Base-by-base conservation (phyloP, 257 asterid genomes). In the Salvia rosmarinus region DNA sequence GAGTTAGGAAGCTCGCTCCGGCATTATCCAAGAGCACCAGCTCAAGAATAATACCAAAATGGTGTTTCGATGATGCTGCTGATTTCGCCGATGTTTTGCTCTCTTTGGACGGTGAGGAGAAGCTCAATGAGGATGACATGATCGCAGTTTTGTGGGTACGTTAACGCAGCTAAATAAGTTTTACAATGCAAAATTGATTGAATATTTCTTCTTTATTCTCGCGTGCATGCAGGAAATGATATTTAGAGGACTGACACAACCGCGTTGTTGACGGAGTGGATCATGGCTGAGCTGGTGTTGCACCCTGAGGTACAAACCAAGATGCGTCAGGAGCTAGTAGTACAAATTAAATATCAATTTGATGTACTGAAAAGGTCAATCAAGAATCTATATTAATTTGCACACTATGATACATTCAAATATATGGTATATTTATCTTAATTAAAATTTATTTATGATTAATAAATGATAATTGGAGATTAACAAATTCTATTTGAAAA, bases 11-110 rank as follows among this genome's bases (percentile, higher is more conserved):
- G 4, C 32, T 88, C 2, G 90, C 0, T 34, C 57, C 5, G 72
- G 58, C 8, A 88, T 88, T 5, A 81, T 86, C 8, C 74, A 78
- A 0, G 70, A 86, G 43, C 92, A 88, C 51, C 57, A 12, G 44
- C 9, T 19, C 13, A 42, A 54, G 14, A 3, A 9, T 40, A 6
- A 10, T 40, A 10, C 10, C 5, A 5, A 0, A 1, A 37, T 0
- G 6, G 6, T 0, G 25, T 21, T 14, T n/a, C 40, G 82, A 75
- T 39, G 57, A 75, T 34, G 30, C 28, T 19, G 57, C 50, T 3
- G 50, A 50, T 19, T 50, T 50, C 57, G 57, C 19, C 5, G 57
- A 50, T 9, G 57, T 50, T 1, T 50, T 50, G 30, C 57, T 50
- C 12, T 50, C 57, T 4, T 50, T 50, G 57, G 30, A 50, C 3